Base-by-base conservation (phyloP, 139 green algal species). In the Closterium sp. region DNA sequence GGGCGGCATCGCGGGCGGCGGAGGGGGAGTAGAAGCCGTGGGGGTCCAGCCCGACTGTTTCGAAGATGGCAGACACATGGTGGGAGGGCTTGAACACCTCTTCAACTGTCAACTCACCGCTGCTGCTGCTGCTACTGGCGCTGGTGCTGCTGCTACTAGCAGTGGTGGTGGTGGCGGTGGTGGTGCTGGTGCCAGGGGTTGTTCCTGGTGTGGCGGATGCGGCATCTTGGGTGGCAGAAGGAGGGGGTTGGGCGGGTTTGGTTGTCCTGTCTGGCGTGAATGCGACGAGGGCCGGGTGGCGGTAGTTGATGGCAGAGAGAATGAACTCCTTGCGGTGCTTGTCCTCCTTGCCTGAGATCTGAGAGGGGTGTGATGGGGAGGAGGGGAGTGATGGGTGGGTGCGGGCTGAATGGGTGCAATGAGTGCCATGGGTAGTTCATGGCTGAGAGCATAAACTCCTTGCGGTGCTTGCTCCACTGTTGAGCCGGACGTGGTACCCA, bases 271-370 rank as follows among this genome's bases (percentile, higher is more conserved):
- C 90, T n/a, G 91, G 91, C 25, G 33, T 19, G 89, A 91, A 94
- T n/a, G 66, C 85, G 25, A 86, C 19, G 69, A 93, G 93, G 30
- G 33, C 84, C 4, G 66, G 34, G 33, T 94, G 91, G 34, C 69
- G 43, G n/a, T 91, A 33, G 38, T 94, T 90, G 43, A 94, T n/a
- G 8, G 34, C 33, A 7, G 55, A 84, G 9, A 94, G 10, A 0
- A 93, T 89, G 33, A 91, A 33, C 91, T 94, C 91, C 85, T 94
- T 94, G 16, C 89, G 38, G 89, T 94, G 91, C 87, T 93, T 93
- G 81, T 94, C 91, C 91, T 94, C 91, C 89, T 94, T 94, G 16
- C 19, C 69, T 4, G 31, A 34, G 30, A 93, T 34, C 86, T 91
- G 55, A 2, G 3, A 69, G 43, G 43, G 43, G 16, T 25, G 23